A percentile compares a stretch with the other conserved stretches of the same genome.
Evolutionary conservation across 805 yeast genomes (phyloP).

Genomic region (Candida multigemmis): DNA sequence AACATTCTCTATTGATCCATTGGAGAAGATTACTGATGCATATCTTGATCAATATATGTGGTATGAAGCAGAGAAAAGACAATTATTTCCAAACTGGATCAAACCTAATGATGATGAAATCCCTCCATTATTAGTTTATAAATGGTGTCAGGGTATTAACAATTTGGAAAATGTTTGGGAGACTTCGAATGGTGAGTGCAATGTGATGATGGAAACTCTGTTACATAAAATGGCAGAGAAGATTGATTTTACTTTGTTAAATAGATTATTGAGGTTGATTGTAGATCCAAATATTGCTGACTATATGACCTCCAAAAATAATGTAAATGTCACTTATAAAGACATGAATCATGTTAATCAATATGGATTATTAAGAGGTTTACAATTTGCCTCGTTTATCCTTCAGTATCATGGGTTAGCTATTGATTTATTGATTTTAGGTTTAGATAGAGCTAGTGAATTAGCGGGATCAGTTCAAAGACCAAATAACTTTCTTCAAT

Average conservation of each 20-base stretch:
- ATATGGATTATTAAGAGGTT: constrained; percentile 79
- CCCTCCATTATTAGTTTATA: constrained; percentile 84
- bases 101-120: constrained; percentile 93
- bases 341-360: constrained; percentile 94
- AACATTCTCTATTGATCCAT: constrained; percentile 79
- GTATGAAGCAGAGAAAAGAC: constrained; percentile 88
- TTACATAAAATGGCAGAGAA: constrained; percentile 71
- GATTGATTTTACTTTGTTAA: constrained; percentile 79
- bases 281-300: constrained; percentile 91
- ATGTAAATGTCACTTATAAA: constrained; percentile 71
- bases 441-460: constrained; percentile 79
- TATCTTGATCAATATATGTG: constrained; percentile 91
- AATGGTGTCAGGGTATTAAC: constrained; percentile 90
- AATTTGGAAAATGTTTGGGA: constrained; percentile 77
- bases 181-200: constrained; percentile 60
- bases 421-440: constrained; percentile 72
- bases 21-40: constrained; percentile 94
- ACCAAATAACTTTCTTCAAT: constrained; percentile 77
- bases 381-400: constrained; percentile 84
- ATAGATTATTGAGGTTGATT: constrained; percentile 69
- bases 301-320: constrained; percentile 86
- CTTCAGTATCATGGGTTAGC: constrained; percentile 85
- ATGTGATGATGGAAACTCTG: constrained; percentile 76
- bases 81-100: constrained; percentile 90
- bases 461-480: constrained; percentile 67